Base-by-base conservation (phyloP, 768 basidiomycete genomes). In the Cantharellus cinnabarinus region DNA sequence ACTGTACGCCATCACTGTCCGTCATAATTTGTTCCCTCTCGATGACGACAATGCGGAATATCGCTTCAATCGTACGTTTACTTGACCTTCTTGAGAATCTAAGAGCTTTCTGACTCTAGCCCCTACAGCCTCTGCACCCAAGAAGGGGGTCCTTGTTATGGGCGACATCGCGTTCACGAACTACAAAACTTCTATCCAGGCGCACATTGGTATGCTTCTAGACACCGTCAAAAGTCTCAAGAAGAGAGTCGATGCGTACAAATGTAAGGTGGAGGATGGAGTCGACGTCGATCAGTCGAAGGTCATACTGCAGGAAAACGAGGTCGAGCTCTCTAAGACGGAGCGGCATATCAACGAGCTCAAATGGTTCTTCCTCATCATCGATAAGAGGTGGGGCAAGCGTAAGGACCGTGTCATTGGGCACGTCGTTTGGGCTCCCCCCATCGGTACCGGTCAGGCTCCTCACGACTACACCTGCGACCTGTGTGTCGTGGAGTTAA, bases 401-500 rank as follows among this genome's bases (percentile, higher is more conserved):
- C 48, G 56, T 7, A 66, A 67, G 48, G 58, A 71, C 59, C 71
- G 71, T 2, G 67, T 73, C 42, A 70, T 73, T 61, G 73, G 74
- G 35, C 63, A 68, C 60, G 68, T 74, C 60, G 63, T 66, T 61
- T 72, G 71, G 71, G 64, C 73, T 7, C 73, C 72, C 41, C 65
- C 69, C 54, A 68, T 74, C 65, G 62, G 44, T 64, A 65, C 53
- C 64, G 44, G 41, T 56, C 66, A 38, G 40, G 2, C 65, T 58
- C 69, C 71, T 61, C 60, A 72, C 62, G 38, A 62, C 39, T 74
- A 72, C 62, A 74, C 70, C 0, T 39, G 63, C 41, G 74, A 74
- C 62, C 57, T 73, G 3, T 72, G 72, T 60, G 70, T 74, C 48
- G 64, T 73, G 62, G 65, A 71, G 67, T 64, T 74, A 4, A 60